phyloP scores from a whole-genome alignment of 495 filamentous ascomycete species.

The Xylaria bambusicola region DNA sequence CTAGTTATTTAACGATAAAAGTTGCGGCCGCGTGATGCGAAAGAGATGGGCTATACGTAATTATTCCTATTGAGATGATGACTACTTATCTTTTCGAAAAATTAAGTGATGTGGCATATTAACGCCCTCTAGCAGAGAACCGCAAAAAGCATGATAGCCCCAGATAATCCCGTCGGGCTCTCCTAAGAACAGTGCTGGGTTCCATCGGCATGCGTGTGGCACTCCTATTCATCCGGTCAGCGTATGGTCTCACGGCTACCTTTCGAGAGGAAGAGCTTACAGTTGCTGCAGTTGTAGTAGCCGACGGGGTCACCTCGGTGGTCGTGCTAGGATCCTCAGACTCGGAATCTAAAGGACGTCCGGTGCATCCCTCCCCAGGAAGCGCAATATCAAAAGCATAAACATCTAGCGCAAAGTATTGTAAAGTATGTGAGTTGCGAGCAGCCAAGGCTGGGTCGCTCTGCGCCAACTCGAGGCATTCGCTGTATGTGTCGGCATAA shows the following conservation, averaged over 20 bases:
- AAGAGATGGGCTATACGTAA: too few relatives aligned
- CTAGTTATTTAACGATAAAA: too few relatives aligned
- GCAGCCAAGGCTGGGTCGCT: constrained; percentile 41
- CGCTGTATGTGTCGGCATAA: constrained; percentile 55
- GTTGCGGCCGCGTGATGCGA: too few relatives aligned
- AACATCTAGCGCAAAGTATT: constrained; percentile 61
- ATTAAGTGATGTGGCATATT: too few relatives aligned
- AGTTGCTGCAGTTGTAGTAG: constrained; percentile 16
- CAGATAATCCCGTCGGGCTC: too few relatives aligned
- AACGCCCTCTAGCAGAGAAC: too few relatives aligned
- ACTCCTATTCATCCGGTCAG: constrained; percentile 17
- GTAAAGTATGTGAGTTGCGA: constrained; percentile 55
- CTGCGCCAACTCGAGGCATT: constrained; percentile 47
- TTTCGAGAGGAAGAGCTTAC: background rate
- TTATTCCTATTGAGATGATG: too few relatives aligned
- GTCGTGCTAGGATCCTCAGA: constrained; percentile 1
- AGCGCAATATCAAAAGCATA: constrained; percentile 57
- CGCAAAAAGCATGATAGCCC: too few relatives aligned
- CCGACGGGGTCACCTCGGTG: constrained; percentile 6
- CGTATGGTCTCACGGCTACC: background rate
- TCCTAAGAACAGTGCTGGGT: constrained; percentile 26
- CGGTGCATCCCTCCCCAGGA: constrained; percentile 55
- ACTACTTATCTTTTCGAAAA: too few relatives aligned
- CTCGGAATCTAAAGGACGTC: constrained; percentile 25
- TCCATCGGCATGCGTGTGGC: constrained; percentile 30